Percentiles rank a stretch among this genome's conserved stretches.
phyloP scores from a whole-genome alignment of 2,329 filamentous ascomycete genomes.

The Cladosporium velox region DNA sequence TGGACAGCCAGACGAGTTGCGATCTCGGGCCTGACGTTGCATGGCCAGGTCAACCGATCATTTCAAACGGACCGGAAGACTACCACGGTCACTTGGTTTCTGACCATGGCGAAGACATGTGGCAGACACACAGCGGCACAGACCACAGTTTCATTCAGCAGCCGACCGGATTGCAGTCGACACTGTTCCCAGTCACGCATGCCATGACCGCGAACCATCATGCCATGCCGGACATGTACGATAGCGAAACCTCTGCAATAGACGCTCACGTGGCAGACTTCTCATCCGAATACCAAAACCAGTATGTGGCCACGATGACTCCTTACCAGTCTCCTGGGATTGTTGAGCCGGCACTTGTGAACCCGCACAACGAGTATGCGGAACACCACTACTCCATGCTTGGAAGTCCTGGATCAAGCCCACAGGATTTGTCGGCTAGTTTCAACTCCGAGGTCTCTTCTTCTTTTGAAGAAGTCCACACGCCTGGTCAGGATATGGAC shows the following conservation, averaged over 20 bases:
- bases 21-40: not conserved
- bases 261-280: not conserved
- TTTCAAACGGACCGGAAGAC: not conserved
- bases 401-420: constrained; percentile 17
- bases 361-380: constrained; percentile 26
- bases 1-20: not conserved
- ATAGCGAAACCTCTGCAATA: not conserved
- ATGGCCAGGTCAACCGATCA: not conserved
- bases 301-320: not conserved
- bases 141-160: constrained; percentile 5
- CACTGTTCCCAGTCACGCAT: constrained; percentile 13
- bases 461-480: constrained; percentile 6
- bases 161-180: constrained; percentile 6
- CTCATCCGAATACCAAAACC: not conserved
- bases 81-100: not conserved
- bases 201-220: not conserved
- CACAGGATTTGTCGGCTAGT: constrained; percentile 10
- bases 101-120: constrained; percentile 6
- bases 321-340: constrained; percentile 16
- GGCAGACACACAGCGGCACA: not conserved
- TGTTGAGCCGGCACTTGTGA: constrained; percentile 32
- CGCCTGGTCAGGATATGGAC: constrained; percentile 18
- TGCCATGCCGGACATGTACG: not conserved
- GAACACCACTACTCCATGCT: constrained; percentile 26
- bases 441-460: constrained; percentile 9